Percentiles rank a stretch among this genome's conserved stretches.
Conservation (phyloP, 2,329 filamentous ascomycete genomes). For the Scortechinia acanthostroma region DNA sequence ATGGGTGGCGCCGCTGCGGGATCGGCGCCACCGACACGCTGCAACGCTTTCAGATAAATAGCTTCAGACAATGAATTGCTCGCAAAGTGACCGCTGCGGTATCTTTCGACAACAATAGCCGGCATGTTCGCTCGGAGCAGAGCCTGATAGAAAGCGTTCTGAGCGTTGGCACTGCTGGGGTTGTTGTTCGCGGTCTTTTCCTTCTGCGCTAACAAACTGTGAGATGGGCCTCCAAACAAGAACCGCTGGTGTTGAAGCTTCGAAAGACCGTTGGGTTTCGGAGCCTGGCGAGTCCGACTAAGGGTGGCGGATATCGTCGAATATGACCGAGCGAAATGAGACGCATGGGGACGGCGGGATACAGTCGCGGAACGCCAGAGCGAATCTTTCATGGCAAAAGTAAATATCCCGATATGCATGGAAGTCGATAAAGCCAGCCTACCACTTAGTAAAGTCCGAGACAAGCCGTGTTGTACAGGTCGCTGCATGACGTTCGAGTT, state of each 20-base stretch:
- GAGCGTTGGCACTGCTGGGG: slow-evolving; percentile 75
- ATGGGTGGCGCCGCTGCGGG: slow-evolving; percentile 13
- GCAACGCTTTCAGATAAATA: slow-evolving; percentile 70
- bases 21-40: slow-evolving; percentile 18
- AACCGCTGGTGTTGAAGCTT: slow-evolving; percentile 23
- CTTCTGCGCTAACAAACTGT: slow-evolving; percentile 70
- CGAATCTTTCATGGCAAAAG: no score
- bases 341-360: not conserved
- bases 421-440: no score
- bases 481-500: not conserved
- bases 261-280: slow-evolving; percentile 7
- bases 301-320: not conserved
- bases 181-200: slow-evolving; percentile 93
- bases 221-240: slow-evolving; percentile 40
- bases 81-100: slow-evolving; percentile 79
- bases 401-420: no score
- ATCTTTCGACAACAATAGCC: slow-evolving; percentile 82
- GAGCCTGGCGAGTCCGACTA: slow-evolving; percentile 5
- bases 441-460: not conserved
- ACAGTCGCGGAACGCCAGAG: no score
- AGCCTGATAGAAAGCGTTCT: slow-evolving; percentile 89
- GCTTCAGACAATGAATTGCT: slow-evolving; percentile 72
- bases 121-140: slow-evolving; percentile 89
- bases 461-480: not conserved
- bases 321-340: not conserved